phyloP scores from a whole-genome alignment of 768 basidiomycete species.

The Guyanaporus albipodus region DNA sequence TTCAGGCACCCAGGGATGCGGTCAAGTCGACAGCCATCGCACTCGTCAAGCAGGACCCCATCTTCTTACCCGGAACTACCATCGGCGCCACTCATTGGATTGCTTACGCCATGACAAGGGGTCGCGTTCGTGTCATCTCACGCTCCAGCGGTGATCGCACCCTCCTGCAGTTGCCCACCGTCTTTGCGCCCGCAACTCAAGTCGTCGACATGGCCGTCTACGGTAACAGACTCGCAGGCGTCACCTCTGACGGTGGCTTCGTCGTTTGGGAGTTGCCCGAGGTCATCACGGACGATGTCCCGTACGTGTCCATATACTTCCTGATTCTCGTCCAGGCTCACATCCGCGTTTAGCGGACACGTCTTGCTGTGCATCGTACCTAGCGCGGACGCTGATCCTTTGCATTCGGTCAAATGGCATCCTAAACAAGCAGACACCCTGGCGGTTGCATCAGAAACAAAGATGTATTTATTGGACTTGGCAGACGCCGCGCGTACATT shows the following conservation, averaged over 20 bases:
- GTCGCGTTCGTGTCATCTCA: slow-evolving; percentile 86
- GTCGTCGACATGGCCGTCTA: slow-evolving; percentile 86
- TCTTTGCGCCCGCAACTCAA: slow-evolving; percentile 58
- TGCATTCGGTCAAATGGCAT: slow-evolving; percentile 87
- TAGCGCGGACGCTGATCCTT: slow-evolving; percentile 48
- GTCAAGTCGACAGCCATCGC: slow-evolving; percentile 91
- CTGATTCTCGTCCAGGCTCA: background rate
- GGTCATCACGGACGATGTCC: slow-evolving; percentile 79
- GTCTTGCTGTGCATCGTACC: slow-evolving; percentile 70
- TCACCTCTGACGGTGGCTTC: slow-evolving; percentile 85
- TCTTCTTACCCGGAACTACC: slow-evolving; percentile 81
- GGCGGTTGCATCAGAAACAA: slow-evolving; percentile 77
- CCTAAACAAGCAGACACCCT: slow-evolving; percentile 76
- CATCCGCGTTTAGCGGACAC: slow-evolving; percentile 46
- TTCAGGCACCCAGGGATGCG: slow-evolving; percentile 69
- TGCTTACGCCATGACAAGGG: slow-evolving; percentile 88
- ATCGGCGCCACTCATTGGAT: slow-evolving; percentile 93
- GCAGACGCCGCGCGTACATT: slow-evolving; percentile 55
- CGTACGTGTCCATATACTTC: slow-evolving; percentile 46
- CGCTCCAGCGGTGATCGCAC: slow-evolving; percentile 86
- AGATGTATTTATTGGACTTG: slow-evolving; percentile 74
- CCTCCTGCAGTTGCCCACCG: slow-evolving; percentile 64
- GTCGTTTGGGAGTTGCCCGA: slow-evolving; percentile 87
- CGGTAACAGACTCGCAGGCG: slow-evolving; percentile 77
- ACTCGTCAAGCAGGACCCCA: slow-evolving; percentile 78